A percentile compares a stretch with the other conserved stretches of the same genome.
Evolutionary conservation across 805 yeast species (phyloP).

Genomic region (Hyphopichia homilentoma): DNA sequence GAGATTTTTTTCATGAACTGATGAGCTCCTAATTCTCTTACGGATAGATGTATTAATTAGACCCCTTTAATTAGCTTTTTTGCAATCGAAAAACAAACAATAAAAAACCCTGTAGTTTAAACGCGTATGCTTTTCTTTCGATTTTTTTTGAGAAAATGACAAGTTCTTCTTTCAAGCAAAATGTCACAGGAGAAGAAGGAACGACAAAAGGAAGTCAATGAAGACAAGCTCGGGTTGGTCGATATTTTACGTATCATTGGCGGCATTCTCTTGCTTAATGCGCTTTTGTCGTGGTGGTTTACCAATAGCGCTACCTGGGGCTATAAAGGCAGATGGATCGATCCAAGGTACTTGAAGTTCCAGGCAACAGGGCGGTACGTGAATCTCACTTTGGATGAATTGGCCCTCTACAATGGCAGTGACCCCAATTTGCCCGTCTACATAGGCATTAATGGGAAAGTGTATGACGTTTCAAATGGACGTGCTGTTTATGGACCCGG

Average conservation of each 20-base stretch:
- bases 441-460: conserved; percentile 55
- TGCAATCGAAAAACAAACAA: no score
- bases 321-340: conserved; percentile 46
- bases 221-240: conserved; percentile 21
- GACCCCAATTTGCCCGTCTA: conserved; percentile 49
- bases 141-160: no score
- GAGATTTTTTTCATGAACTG: conserved; percentile 25
- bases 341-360: conserved; percentile 38
- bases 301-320: conserved; percentile 64
- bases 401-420: conserved; percentile 50
- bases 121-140: no score
- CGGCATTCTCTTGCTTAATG: conserved; percentile 46
- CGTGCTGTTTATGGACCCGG: conserved; percentile 53
- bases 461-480: conserved; percentile 59
- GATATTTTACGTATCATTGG: conserved; percentile 43
- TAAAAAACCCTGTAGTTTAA: no score
- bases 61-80: no score
- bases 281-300: conserved; percentile 52
- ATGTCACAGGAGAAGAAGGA: conserved; percentile 3
- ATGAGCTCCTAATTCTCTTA: no score
- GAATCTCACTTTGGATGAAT: conserved; percentile 41
- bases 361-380: conserved; percentile 12
- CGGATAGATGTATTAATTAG: no score
- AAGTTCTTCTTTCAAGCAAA: no score
- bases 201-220: not conserved